Percentiles rank a stretch among this genome's conserved stretches.
phyloP scores from a whole-genome alignment of 495 filamentous ascomycete genomes.

The Tuber borchii region DNA sequence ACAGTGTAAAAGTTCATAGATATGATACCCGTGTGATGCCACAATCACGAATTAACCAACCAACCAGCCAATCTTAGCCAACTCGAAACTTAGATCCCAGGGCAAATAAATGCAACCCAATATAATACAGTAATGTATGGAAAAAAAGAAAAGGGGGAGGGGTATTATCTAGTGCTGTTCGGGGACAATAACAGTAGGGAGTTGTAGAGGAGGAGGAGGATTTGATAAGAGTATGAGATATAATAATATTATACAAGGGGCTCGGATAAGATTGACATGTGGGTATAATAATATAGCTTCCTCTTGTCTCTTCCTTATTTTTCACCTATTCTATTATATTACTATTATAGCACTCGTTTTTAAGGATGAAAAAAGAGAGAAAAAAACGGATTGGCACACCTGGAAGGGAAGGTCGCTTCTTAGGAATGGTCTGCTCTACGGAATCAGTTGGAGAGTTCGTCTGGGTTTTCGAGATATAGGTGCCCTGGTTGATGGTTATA shows the following conservation, averaged over 20 bases:
- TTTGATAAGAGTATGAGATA: no score
- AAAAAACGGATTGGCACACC: slow-evolving; percentile 9
- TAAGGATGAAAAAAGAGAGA: no score
- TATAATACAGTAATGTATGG: no score
- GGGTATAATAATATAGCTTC: no score
- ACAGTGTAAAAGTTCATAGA: neutral
- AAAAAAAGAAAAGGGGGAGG: no score
- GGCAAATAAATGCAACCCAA: no score
- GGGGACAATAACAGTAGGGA: slow-evolving; percentile 2
- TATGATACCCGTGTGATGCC: neutral
- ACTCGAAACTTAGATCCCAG: no score
- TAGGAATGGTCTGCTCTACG: neutral
- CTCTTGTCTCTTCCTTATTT: no score
- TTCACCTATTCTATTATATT: neutral
- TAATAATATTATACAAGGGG: neutral
- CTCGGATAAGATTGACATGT: slow-evolving; percentile 6
- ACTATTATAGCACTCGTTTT: no score
- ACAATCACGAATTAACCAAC: neutral
- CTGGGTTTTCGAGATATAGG: slow-evolving; percentile 6
- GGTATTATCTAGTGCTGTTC: neutral
- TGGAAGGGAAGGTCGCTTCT: slow-evolving; percentile 10
- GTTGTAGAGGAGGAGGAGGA: no score
- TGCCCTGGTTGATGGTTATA: neutral
- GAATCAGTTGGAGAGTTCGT: no score
- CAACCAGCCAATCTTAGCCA: neutral